These are phyloP conservation scores for Graphium sp. DNA, from an alignment of 2,329 filamentous ascomycete species.

Conservation along the genomic window DNA sequence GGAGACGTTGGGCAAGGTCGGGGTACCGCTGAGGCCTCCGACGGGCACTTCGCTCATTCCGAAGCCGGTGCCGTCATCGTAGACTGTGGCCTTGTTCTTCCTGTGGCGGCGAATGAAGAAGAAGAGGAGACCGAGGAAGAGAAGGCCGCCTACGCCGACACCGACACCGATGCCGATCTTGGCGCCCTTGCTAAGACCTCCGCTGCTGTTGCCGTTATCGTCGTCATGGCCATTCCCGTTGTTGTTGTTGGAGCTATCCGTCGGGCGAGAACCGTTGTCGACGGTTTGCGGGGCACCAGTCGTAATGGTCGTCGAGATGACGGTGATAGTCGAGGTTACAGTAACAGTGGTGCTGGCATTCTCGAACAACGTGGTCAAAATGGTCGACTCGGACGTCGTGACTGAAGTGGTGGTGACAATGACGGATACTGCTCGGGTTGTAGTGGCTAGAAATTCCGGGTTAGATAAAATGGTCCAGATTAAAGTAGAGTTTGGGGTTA, in stretches of 20 bases:
- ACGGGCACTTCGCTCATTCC: conserved; percentile 22
- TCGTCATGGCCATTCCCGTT: conserved; percentile 4
- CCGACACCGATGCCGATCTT: conserved; percentile 26
- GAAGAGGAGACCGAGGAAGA: conserved; percentile 8
- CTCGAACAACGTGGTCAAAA: conserved; percentile 7
- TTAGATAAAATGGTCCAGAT: too few species aligned
- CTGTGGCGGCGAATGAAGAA: conserved; percentile 8
- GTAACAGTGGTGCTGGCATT: conserved; percentile 20
- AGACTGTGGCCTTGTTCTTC: conserved; percentile 7
- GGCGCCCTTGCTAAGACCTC: conserved; percentile 21
- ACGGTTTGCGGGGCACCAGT: conserved; percentile 11
- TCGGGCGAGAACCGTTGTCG: conserved; percentile 9
- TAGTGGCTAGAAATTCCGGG: too few species aligned
- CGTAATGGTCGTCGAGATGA: conserved; percentile 16
- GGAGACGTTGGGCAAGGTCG: conserved; percentile 13
- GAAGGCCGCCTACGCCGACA: conserved; percentile 17
- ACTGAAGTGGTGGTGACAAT: conserved; percentile 13
- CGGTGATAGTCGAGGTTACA: conserved; percentile 16
- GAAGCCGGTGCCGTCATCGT: conserved; percentile 21
- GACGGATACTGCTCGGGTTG: conserved; percentile 13
- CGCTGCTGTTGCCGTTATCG: conserved; percentile 6
- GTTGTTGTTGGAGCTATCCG: conserved; percentile 10
- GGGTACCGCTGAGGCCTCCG: conserved; percentile 11
- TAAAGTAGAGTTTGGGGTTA: too few species aligned
- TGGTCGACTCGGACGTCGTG: conserved; percentile 11